Conservation (phyloP, 345 rosid genomes). For the Syzygium aromaticum region DNA sequence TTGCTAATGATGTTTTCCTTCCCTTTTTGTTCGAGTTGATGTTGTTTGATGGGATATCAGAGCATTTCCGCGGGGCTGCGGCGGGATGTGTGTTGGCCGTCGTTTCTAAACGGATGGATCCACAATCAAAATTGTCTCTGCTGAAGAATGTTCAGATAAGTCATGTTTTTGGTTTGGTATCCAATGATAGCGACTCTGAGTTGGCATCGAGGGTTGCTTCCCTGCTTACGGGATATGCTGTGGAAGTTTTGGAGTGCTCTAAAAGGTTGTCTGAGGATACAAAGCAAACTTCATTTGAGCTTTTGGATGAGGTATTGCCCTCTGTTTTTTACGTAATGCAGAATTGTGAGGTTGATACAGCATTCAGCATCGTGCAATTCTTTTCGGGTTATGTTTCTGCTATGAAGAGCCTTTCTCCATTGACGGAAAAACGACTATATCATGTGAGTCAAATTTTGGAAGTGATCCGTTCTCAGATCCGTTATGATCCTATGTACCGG, state of each 20-base stretch:
- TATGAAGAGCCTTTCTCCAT: conserved; percentile 61
- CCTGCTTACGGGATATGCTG: conserved; percentile 76
- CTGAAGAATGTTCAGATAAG: conserved; percentile 60
- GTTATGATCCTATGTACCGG: conserved; percentile 66
- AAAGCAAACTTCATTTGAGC: conserved; percentile 42
- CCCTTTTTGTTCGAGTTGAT: conserved; percentile 73
- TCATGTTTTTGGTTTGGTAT: conserved; percentile 55
- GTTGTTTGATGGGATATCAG: conserved; percentile 48
- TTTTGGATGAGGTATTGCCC: conserved; percentile 84
- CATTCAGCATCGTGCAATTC: conserved; percentile 65
- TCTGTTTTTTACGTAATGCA: conserved; percentile 65
- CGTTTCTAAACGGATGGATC: conserved; percentile 88
- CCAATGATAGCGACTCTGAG: conserved; percentile 57
- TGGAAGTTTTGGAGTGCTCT: conserved; percentile 78
- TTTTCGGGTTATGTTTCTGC: conserved; percentile 72
- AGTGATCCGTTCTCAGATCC: conserved; percentile 66
- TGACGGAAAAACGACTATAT: conserved; percentile 62
- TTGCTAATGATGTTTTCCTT: conserved; percentile 65
- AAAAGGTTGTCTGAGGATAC: conserved; percentile 61
- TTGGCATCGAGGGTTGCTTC: conserved; percentile 49
- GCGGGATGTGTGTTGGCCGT: conserved; percentile 78
- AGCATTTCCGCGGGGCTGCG: conserved; percentile 77
- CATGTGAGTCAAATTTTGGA: conserved; percentile 71
- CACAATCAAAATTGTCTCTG: conserved; percentile 54
- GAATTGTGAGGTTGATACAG: conserved; percentile 62